These are phyloP conservation scores for Neurospora sp. DNA, from an alignment of 495 filamentous ascomycete species.

Conservation along the genomic window DNA sequence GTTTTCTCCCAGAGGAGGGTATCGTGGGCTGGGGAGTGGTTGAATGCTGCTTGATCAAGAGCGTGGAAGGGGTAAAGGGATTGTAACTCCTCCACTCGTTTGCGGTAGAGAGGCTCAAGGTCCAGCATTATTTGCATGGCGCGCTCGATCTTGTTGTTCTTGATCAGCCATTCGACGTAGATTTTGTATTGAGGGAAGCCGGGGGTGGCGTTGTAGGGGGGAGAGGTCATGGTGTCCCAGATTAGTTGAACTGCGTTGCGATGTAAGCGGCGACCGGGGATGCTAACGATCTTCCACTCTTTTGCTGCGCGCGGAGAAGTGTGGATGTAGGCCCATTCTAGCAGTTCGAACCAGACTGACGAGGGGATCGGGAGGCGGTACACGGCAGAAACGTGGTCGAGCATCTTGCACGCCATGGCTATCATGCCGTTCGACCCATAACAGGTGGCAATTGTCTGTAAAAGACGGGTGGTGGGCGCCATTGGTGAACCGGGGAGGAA, in stretches of 20 bases:
- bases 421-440: constrained; percentile 29
- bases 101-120: constrained; percentile 15
- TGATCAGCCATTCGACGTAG: constrained; percentile 19
- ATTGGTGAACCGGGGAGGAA: constrained; percentile 6
- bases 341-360: constrained; percentile 21
- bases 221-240: constrained; percentile 25
- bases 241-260: constrained; percentile 16
- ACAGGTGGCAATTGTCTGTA: constrained; percentile 24
- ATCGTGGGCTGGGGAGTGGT: background rate
- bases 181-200: constrained; percentile 22
- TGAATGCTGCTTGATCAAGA: background rate
- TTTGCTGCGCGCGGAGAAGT: constrained; percentile 11
- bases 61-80: constrained; percentile 21
- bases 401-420: constrained; percentile 15
- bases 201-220: constrained; percentile 19
- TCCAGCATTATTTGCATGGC: constrained; percentile 17
- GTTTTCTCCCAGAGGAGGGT: background rate
- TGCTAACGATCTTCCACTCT: constrained; percentile 17
- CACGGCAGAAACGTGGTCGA: constrained; percentile 17
- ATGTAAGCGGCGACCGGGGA: constrained; percentile 11
- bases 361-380: constrained; percentile 20
- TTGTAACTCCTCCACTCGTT: constrained; percentile 19
- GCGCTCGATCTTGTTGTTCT: constrained; percentile 4
- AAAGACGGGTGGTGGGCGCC: constrained; percentile 18
- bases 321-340: constrained; percentile 29